Conservation (phyloP, 2,329 filamentous ascomycete species). For the Trichoderma simmonsii region DNA sequence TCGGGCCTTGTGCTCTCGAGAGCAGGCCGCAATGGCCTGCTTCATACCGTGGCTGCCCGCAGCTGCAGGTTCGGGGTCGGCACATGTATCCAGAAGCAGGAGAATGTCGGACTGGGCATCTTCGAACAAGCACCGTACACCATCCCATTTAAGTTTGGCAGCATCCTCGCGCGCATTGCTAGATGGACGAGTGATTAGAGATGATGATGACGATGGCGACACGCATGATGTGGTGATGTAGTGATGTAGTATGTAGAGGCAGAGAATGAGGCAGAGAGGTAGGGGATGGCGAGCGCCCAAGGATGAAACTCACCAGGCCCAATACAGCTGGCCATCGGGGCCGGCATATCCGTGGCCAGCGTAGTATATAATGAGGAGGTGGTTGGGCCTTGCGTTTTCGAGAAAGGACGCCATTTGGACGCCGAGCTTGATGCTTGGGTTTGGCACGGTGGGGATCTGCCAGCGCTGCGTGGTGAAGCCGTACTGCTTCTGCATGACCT, state of each 20-base stretch:
- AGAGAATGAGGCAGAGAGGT: slow-evolving; percentile 18
- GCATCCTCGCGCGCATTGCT: slow-evolving; percentile 58
- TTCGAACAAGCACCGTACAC: slow-evolving; percentile 60
- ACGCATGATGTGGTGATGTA: slow-evolving; percentile 34
- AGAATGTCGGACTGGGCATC: slow-evolving; percentile 62
- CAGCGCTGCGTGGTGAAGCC: slow-evolving; percentile 59
- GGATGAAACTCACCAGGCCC: slow-evolving; percentile 57
- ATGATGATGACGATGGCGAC: slow-evolving; percentile 8
- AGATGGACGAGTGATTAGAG: slow-evolving; percentile 13
- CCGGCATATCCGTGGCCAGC: slow-evolving; percentile 58
- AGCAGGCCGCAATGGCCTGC: slow-evolving; percentile 60
- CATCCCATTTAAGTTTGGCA: slow-evolving; percentile 61
- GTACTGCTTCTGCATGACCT: slow-evolving; percentile 57
- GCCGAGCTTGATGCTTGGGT: slow-evolving; percentile 60
- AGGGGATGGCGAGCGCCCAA: neutral
- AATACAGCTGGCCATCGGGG: slow-evolving; percentile 60
- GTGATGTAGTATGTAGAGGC: slow-evolving; percentile 28
- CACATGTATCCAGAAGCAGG: slow-evolving; percentile 60
- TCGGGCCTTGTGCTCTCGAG: slow-evolving; percentile 46
- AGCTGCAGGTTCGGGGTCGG: slow-evolving; percentile 48
- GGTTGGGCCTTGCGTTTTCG: slow-evolving; percentile 54
- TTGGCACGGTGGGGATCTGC: slow-evolving; percentile 57
- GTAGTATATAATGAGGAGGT: slow-evolving; percentile 64
- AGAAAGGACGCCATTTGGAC: slow-evolving; percentile 59
- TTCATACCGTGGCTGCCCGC: slow-evolving; percentile 56